phyloP scores from a whole-genome alignment of 345 rosid species.

The Eucalyptus brandiana region DNA sequence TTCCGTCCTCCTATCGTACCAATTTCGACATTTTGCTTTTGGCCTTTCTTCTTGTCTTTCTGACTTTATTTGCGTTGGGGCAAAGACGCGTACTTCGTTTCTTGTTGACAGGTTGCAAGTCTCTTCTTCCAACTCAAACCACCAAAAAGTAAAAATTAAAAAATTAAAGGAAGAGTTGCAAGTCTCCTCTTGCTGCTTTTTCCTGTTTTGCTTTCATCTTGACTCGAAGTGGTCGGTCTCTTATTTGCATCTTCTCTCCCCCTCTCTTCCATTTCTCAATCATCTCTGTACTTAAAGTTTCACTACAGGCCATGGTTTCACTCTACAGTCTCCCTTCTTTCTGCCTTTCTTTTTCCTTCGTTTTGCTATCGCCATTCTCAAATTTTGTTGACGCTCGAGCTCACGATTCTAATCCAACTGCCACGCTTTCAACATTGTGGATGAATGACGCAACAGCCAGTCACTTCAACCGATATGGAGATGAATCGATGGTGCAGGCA shows the following conservation, averaged over 20 bases:
- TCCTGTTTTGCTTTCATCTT: background rate
- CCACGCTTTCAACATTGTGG: too few relatives aligned
- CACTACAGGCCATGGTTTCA: background rate
- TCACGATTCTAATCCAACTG: background rate
- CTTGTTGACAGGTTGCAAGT: too few relatives aligned
- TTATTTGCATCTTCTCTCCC: background rate
- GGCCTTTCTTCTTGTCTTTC: too few relatives aligned
- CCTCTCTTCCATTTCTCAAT: background rate
- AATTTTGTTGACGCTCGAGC: background rate
- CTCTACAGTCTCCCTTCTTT: background rate
- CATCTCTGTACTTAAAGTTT: background rate
- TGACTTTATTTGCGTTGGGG: too few relatives aligned
- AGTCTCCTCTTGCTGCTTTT: background rate
- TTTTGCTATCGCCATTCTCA: background rate
- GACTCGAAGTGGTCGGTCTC: background rate
- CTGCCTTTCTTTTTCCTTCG: background rate
- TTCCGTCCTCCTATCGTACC: too few relatives aligned
- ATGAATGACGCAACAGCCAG: too few relatives aligned
- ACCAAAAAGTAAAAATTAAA: too few relatives aligned
- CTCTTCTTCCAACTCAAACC: too few relatives aligned
- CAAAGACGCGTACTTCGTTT: background rate
- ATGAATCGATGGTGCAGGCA: background rate
- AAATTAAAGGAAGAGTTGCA: too few relatives aligned
- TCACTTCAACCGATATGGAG: fast-evolving
- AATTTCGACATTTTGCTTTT: too few relatives aligned